Conservation (phyloP, 1,139 yeast species). For the Candida tropicalis region DNA sequence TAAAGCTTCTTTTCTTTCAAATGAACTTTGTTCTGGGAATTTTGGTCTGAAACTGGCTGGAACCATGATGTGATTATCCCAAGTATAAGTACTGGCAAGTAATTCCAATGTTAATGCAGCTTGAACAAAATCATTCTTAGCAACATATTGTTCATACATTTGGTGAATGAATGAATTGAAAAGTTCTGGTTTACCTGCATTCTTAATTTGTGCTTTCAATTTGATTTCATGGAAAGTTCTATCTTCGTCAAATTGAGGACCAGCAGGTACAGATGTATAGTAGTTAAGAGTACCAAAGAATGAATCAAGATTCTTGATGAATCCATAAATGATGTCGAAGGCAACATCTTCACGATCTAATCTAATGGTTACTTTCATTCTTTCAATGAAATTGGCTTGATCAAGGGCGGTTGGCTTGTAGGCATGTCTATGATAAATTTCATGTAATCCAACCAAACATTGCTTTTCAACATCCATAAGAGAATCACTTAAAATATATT, state of each 20-base stretch:
- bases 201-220: slow-evolving; percentile 74
- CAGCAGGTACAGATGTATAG: slow-evolving; percentile 73
- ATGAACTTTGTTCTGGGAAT: slow-evolving; percentile 77
- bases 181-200: slow-evolving; percentile 78
- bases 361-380: slow-evolving; percentile 53
- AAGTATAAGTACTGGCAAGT: slow-evolving; percentile 73
- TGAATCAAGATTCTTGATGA: slow-evolving; percentile 60
- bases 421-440: slow-evolving; percentile 58
- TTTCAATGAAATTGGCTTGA: slow-evolving; percentile 54
- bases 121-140: slow-evolving; percentile 69
- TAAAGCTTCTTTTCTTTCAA: slow-evolving; percentile 78
- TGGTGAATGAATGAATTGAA: slow-evolving; percentile 78
- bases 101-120: slow-evolving; percentile 83
- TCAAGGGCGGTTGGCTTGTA: slow-evolving; percentile 61
- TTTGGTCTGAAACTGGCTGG: slow-evolving; percentile 66
- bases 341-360: slow-evolving; percentile 73
- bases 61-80: slow-evolving; percentile 66
- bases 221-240: slow-evolving; percentile 79
- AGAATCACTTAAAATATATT: slow-evolving; percentile 61
- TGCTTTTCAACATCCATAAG: slow-evolving; percentile 62
- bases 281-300: slow-evolving; percentile 70
- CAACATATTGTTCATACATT: slow-evolving; percentile 66
- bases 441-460: slow-evolving; percentile 63
- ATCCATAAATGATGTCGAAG: slow-evolving; percentile 50
- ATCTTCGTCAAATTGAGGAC: slow-evolving; percentile 85